Percentiles rank a stretch among this genome's conserved stretches.
phyloP scores from a whole-genome alignment of 176 grass and related monocot species.

The Oryza officinalis region DNA sequence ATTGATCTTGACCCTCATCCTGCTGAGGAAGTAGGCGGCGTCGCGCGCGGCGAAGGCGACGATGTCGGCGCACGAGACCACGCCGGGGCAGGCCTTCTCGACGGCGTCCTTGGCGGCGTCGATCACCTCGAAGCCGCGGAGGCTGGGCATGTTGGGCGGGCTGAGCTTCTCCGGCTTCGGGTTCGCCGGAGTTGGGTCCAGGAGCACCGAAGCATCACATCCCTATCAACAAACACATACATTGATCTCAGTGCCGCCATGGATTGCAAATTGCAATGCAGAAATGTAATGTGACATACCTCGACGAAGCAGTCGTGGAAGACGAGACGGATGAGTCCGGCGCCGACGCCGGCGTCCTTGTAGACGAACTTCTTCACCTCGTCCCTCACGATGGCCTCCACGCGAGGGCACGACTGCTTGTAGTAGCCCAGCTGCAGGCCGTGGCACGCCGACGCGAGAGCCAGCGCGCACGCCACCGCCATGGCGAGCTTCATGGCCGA shows the following conservation, averaged over 20 bases:
- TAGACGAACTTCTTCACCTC: conserved; percentile 46
- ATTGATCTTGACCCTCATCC: neutral
- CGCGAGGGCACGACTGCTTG: conserved; percentile 42
- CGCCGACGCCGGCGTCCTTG: conserved; percentile 36
- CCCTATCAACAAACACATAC: neutral
- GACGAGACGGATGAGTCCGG: conserved; percentile 50
- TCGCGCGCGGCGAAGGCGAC: conserved; percentile 47
- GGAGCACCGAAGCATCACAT: conserved; percentile 57
- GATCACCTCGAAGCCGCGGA: conserved; percentile 60
- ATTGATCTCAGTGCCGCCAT: too few relatives aligned
- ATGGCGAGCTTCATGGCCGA: neutral
- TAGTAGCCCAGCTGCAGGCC: conserved; percentile 43
- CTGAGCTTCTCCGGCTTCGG: conserved; percentile 39
- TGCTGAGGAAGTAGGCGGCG: conserved; percentile 37
- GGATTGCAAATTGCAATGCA: too few relatives aligned
- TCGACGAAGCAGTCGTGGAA: conserved; percentile 47
- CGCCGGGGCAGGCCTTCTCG: conserved; percentile 40
- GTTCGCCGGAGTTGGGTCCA: conserved; percentile 28
- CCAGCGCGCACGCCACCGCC: neutral
- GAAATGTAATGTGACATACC: neutral
- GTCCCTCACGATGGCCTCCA: conserved; percentile 47
- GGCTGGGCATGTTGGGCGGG: conserved; percentile 22
- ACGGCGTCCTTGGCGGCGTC: conserved; percentile 42
- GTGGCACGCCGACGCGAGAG: conserved; percentile 6
- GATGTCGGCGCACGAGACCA: conserved; percentile 53